Evolutionary conservation across 108 stramenopile species (phyloP), one percentile per base, ranked within the genome.

Genomic region (Cyclotella sp.): DNA sequence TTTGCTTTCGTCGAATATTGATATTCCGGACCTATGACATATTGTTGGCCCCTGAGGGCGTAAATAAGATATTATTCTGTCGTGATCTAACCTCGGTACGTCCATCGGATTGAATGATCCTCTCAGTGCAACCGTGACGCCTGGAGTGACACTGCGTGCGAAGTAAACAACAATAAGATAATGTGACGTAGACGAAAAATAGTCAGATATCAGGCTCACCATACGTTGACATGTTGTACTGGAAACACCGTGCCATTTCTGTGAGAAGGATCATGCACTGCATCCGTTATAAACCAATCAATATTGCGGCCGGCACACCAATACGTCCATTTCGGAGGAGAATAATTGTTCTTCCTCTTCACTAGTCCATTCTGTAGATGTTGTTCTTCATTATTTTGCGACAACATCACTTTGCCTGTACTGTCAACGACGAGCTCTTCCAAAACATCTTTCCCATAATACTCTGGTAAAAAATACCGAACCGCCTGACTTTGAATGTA

Each of bases 401-500:
- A 22, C 51, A 39, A 52, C 9, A 19, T 44, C 28, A 28, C 27
- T 9, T 28, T 44, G 12, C 19, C 34, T 19, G 34, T 29, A 10
- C 51, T 47, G 30, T 34, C 45, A 19, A 9, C 30, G 12, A 18
- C 22, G 49, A 76, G 62, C 19, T 54, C 18, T 39, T 41, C 21
- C 43, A 73, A 24, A 34, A 68, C 63, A 40, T 71, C 69, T 49
- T 27, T 63, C 27, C 29, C 59, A 53, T 69, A 76, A 46, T 34
- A 55, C 55, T 76, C 21, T 0, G 75, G 67, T 21, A 58, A 22
- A 67, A 93, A 90, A 64, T 78, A 72, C 51, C 85, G 60, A 39
- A 84, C 59, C 0, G 89, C 89, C 52, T 86, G 75, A 46, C 81
- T 28, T 68, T 95, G 91, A 9, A 95, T 63, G 52, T 83, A 79